These are phyloP conservation scores for Pleoardoris graminearum DNA, from an alignment of 2,329 filamentous ascomycete species.

Conservation along the genomic window DNA sequence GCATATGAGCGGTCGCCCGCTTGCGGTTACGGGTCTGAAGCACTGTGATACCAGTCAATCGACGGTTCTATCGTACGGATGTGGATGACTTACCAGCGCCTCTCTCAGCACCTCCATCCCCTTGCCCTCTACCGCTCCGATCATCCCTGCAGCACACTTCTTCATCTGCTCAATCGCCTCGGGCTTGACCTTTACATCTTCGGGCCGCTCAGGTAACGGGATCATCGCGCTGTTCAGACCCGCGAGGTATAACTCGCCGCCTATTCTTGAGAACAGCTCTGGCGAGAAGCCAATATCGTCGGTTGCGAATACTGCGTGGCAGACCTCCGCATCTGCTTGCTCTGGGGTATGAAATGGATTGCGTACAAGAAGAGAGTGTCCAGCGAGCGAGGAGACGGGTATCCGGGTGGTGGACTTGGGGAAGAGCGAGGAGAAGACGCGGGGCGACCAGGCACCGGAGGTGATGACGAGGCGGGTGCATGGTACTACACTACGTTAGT, in stretches of 20 bases:
- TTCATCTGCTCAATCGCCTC: slow-evolving; percentile 57
- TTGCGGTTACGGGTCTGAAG: slow-evolving; percentile 70
- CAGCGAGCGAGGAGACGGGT: slow-evolving; percentile 66
- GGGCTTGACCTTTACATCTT: slow-evolving; percentile 53
- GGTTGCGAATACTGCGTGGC: slow-evolving; percentile 71
- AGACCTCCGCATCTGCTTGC: slow-evolving; percentile 52
- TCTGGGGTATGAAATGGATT: slow-evolving; percentile 58
- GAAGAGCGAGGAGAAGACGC: slow-evolving; percentile 68
- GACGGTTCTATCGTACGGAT: not conserved
- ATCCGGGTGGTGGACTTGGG: slow-evolving; percentile 57
- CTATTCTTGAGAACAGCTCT: slow-evolving; percentile 69
- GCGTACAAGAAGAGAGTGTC: slow-evolving; percentile 70
- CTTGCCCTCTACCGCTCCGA: slow-evolving; percentile 51
- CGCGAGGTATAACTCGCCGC: slow-evolving; percentile 72
- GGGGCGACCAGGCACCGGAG: slow-evolving; percentile 71
- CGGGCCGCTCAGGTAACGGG: slow-evolving; percentile 62
- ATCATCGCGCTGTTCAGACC: slow-evolving; percentile 68
- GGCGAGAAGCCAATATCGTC: slow-evolving; percentile 64
- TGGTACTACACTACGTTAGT: slow-evolving; percentile 51
- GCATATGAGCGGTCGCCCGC: slow-evolving; percentile 66
- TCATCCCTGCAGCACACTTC: slow-evolving; percentile 53
- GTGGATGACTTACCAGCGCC: slow-evolving; percentile 52
- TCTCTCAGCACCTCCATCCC: slow-evolving; percentile 66
- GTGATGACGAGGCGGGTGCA: slow-evolving; percentile 69
- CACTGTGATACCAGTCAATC: slow-evolving; percentile 50